phyloP scores from a whole-genome alignment of 2,329 filamentous ascomycete genomes.

The Aspergillus hortae region DNA sequence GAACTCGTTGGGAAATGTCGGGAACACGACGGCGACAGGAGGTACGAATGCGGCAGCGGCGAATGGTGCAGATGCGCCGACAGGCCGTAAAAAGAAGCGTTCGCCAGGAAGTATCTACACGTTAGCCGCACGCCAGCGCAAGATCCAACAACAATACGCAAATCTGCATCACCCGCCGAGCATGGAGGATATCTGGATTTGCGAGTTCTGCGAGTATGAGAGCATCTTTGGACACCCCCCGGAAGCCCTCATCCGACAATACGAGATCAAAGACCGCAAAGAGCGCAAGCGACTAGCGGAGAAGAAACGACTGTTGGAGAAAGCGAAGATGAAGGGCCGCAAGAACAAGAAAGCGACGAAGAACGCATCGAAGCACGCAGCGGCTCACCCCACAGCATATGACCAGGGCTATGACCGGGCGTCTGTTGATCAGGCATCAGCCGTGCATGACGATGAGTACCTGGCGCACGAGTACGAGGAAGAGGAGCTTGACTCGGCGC shows the following conservation, averaged over 20 bases:
- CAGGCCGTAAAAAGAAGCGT: slow-evolving; percentile 62
- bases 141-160: slow-evolving; percentile 69
- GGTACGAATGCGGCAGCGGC: slow-evolving; percentile 25
- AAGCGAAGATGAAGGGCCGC: slow-evolving; percentile 87
- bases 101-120: slow-evolving; percentile 68
- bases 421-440: slow-evolving; percentile 40
- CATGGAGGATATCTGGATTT: slow-evolving; percentile 82
- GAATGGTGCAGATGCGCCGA: slow-evolving; percentile 35
- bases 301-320: slow-evolving; percentile 78
- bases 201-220: slow-evolving; percentile 98
- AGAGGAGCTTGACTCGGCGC: slow-evolving; percentile 40
- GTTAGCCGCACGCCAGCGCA: slow-evolving; percentile 71
- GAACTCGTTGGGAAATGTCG: neutral
- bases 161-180: slow-evolving; percentile 72
- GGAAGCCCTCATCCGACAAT: slow-evolving; percentile 78
- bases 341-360: slow-evolving; percentile 84
- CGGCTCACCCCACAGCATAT: slow-evolving; percentile 31
- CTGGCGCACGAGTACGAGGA: slow-evolving; percentile 50
- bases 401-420: slow-evolving; percentile 41
- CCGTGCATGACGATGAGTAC: slow-evolving; percentile 48
- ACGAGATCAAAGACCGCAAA: slow-evolving; percentile 89
- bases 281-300: slow-evolving; percentile 82
- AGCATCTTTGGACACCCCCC: slow-evolving; percentile 88
- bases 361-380: slow-evolving; percentile 50
- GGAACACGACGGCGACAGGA: neutral